Conservation (phyloP, 495 filamentous ascomycete genomes). For the Parathielavia appendiculata region DNA sequence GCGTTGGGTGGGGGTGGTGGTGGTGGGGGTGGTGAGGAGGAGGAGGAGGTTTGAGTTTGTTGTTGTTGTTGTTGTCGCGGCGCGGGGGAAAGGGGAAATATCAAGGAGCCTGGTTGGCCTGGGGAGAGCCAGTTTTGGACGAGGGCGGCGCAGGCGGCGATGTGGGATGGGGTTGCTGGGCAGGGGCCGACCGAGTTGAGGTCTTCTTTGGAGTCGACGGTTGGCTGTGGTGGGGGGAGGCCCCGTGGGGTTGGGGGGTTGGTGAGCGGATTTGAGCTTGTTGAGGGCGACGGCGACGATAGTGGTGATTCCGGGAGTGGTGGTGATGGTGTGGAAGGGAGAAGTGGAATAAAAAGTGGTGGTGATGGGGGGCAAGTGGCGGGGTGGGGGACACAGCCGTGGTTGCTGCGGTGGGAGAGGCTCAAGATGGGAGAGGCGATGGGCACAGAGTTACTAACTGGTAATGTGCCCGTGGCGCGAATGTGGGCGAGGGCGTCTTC, state of each 20-base stretch:
- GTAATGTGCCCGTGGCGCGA: constrained; percentile 57
- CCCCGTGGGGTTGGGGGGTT: constrained; percentile 4
- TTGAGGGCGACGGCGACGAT: neutral
- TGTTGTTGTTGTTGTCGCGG: too few relatives aligned
- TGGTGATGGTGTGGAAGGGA: constrained; percentile 18
- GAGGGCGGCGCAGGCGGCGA: constrained; percentile 35
- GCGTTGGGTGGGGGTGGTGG: neutral
- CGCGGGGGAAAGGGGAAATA: constrained; percentile 45
- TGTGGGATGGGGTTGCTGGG: constrained; percentile 39
- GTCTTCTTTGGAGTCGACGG: constrained; percentile 69
- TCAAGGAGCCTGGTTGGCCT: constrained; percentile 30
- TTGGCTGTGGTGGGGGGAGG: constrained; percentile 38
- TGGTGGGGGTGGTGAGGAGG: constrained; percentile 22
- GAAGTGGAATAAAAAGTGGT: neutral
- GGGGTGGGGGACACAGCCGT: constrained; percentile 13
- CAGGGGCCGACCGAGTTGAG: constrained; percentile 56
- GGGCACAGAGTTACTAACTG: constrained; percentile 36
- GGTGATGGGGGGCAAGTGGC: neutral
- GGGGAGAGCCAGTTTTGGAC: constrained; percentile 41
- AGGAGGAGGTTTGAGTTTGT: constrained; percentile 33
- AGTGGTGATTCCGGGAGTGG: constrained; percentile 18
- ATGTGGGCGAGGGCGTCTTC: constrained; percentile 57
- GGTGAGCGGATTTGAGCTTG: constrained; percentile 13
- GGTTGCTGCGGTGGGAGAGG: constrained; percentile 25
- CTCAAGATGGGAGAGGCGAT: neutral